Evolutionary conservation across 345 rosid genomes (phyloP).

Genomic region (Draba incana): DNA sequence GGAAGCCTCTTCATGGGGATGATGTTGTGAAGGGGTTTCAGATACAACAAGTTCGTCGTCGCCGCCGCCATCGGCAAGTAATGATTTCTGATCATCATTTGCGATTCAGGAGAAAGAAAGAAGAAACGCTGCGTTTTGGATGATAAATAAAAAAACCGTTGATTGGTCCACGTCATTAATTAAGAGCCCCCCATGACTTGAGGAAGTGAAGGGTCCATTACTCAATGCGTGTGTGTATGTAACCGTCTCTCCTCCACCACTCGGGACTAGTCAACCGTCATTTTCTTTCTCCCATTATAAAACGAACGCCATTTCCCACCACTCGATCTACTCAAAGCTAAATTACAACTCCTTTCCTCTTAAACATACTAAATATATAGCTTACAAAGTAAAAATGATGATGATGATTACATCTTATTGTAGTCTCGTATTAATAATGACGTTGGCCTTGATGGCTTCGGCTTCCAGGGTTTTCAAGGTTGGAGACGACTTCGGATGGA

Average conservation of each 20-base stretch:
- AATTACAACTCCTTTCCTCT: neutral
- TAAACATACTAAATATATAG: neutral
- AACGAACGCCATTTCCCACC: neutral
- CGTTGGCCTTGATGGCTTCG: neutral
- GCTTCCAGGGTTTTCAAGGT: slow-evolving; percentile 55
- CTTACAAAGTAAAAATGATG: neutral
- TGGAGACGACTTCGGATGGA: slow-evolving; percentile 71
- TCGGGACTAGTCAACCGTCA: slow-evolving; percentile 25
- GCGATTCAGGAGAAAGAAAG: neutral
- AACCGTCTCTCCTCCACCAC: slow-evolving; percentile 32
- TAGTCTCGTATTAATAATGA: too few species aligned
- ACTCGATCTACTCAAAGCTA: too few species aligned
- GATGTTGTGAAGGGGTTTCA: neutral
- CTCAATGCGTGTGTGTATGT: neutral
- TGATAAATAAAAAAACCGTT: neutral
- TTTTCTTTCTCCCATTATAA: neutral
- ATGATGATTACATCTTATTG: neutral
- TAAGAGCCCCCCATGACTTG: neutral
- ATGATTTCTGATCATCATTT: neutral
- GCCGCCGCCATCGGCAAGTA: slow-evolving; percentile 29
- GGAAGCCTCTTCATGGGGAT: neutral
- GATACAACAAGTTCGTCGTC: neutral
- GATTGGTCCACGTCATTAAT: slow-evolving; percentile 36
- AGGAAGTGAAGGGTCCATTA: slow-evolving; percentile 16
- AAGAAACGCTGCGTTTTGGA: slow-evolving; percentile 21